Evolutionary conservation across 2,329 filamentous ascomycete genomes (phyloP).

Genomic region (Talaromyces sp.): DNA sequence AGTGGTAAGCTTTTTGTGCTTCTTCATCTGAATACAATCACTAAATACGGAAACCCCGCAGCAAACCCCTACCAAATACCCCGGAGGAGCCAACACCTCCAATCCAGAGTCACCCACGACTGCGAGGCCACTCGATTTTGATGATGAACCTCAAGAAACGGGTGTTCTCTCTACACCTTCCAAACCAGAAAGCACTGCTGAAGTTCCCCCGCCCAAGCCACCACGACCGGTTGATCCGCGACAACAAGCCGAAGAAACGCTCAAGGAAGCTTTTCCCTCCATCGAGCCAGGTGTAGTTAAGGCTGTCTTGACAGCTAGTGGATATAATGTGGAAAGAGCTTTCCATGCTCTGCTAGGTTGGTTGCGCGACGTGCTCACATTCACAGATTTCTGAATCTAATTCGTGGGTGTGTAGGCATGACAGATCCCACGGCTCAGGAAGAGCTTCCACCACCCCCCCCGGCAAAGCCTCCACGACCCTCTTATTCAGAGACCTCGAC

Average conservation of each 20-base stretch:
- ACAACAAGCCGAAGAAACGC: conserved; percentile 79
- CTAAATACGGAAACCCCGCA: conserved; percentile 18
- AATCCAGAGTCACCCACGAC: conserved; percentile 54
- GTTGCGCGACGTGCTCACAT: conserved; percentile 23
- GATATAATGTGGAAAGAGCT: conserved; percentile 82
- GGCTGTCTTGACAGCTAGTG: conserved; percentile 81
- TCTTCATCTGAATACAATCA: not conserved
- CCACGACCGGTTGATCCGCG: conserved; percentile 76
- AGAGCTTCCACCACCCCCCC: conserved; percentile 67
- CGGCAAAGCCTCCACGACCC: conserved; percentile 76
- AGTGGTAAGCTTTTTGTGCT: conserved; percentile 24
- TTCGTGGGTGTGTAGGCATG: conserved; percentile 55
- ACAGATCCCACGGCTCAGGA: conserved; percentile 71
- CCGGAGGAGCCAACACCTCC: conserved; percentile 29
- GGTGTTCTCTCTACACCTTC: conserved; percentile 29
- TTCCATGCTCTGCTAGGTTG: conserved; percentile 89
- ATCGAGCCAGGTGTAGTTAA: conserved; percentile 79
- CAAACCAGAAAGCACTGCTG: conserved; percentile 19
- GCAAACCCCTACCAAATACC: conserved; percentile 37
- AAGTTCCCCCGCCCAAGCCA: conserved; percentile 68
- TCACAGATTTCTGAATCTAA: not conserved
- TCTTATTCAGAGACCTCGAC: conserved; percentile 49
- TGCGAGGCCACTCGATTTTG: conserved; percentile 55
- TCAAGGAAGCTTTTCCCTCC: conserved; percentile 88
- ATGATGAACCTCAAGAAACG: conserved; percentile 52